Conservation (phyloP, 2,329 filamentous ascomycete genomes). For the Lachnellula hyalina region DNA sequence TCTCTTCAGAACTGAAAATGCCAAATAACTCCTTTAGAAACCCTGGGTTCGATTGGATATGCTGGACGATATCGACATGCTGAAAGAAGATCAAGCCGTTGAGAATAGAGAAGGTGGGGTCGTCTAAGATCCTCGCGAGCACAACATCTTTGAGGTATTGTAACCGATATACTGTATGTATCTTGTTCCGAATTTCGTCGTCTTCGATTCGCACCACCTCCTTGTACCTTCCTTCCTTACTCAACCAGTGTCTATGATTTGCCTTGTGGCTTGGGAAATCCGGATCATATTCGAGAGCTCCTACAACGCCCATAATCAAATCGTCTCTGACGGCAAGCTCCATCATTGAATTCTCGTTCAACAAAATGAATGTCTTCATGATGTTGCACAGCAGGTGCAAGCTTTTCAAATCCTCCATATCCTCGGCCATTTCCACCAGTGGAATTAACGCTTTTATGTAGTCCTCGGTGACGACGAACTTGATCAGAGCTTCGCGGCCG, state of each 20-base stretch:
- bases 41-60: constrained; percentile 73
- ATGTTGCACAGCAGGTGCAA: constrained; percentile 93
- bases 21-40: constrained; percentile 84
- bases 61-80: constrained; percentile 94
- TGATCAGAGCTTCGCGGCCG: constrained; percentile 80
- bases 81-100: constrained; percentile 99
- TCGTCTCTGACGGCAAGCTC: constrained; percentile 89
- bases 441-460: constrained; percentile 86
- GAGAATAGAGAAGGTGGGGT: constrained; percentile 94
- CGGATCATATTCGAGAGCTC: constrained; percentile 94
- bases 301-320: constrained; percentile 85
- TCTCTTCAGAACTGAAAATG: constrained; percentile 67
- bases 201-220: constrained; percentile 94
- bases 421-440: constrained; percentile 82
- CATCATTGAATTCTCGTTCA: constrained; percentile 93
- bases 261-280: constrained; percentile 97
- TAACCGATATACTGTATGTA: constrained; percentile 91
- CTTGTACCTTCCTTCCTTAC: constrained; percentile 84
- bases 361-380: constrained; percentile 90
- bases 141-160: constrained; percentile 99
- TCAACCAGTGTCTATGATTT: constrained; percentile 90
- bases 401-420: constrained; percentile 80
- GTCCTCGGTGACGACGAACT: constrained; percentile 78
- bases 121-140: constrained; percentile 88
- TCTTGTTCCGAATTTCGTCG: constrained; percentile 75